Conservation (phyloP, 495 filamentous ascomycete genomes). For the Rostrohypoxylon terebratum region DNA sequence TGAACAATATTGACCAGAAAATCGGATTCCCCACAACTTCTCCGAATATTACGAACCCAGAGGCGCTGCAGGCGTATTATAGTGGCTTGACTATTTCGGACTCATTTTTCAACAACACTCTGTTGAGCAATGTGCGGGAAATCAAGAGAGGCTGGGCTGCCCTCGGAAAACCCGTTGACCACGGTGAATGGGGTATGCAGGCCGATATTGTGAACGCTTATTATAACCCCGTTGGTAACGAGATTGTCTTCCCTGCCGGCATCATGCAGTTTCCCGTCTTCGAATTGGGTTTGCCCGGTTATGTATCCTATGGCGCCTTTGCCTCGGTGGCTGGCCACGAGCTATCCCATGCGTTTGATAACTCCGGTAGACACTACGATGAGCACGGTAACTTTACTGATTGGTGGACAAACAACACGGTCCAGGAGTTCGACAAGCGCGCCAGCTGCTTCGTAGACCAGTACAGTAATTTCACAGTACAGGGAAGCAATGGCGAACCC, state of each 20-base stretch:
- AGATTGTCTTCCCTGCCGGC: conserved; percentile 72
- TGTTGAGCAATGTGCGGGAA: conserved; percentile 63
- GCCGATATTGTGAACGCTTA: conserved; percentile 60
- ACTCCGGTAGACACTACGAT: conserved; percentile 74
- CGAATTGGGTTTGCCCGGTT: conserved; percentile 69
- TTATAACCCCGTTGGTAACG: conserved; percentile 43
- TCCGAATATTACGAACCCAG: conserved; percentile 70
- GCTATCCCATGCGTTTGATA: conserved; percentile 80
- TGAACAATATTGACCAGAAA: conserved; percentile 77
- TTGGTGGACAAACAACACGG: conserved; percentile 78
- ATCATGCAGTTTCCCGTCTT: conserved; percentile 80
- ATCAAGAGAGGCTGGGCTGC: conserved; percentile 65
- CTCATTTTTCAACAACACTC: conserved; percentile 70
- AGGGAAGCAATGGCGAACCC: conserved; percentile 64
- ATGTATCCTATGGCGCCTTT: conserved; percentile 77
- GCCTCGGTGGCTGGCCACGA: conserved; percentile 79
- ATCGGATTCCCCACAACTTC: conserved; percentile 78
- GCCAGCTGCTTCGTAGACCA: conserved; percentile 78
- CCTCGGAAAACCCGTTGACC: conserved; percentile 70
- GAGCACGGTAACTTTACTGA: conserved; percentile 72
- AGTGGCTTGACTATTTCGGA: conserved; percentile 63
- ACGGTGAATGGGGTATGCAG: conserved; percentile 72
- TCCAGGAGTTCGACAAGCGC: conserved; percentile 70
- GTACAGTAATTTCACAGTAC: conserved; percentile 72
- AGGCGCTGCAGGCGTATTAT: conserved; percentile 70